Base-by-base conservation (phyloP, 1,284 basidiomycete genomes). In the Apiotrichum domesticum region DNA sequence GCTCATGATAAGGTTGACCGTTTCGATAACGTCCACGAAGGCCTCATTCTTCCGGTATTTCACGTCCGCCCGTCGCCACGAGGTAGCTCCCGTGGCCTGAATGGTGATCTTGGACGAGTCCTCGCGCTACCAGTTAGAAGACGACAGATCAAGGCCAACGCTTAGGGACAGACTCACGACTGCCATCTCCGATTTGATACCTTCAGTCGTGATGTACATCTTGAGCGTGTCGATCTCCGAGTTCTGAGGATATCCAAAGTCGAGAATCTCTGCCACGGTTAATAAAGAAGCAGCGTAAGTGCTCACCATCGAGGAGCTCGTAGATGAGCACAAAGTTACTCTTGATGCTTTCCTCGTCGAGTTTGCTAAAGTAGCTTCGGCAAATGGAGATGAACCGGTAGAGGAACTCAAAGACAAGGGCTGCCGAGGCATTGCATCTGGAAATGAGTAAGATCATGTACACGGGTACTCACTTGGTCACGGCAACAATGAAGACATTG, bases 171-270 rank as follows among this genome's bases (percentile, higher is more conserved):
- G 8, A 79, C 86, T 41, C 67, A 93, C 90, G 52, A 89, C 86
- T 78, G 67, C 86, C 80, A 73, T 86, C 78, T 72, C 82, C 2
- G 90, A 91, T 64, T 96, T 88, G 54, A 98, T 86, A 62, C 92
- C 92, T 77, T 98, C 95, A 0, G 94, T 98, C 14, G 95, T 98
- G 63, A 98, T 98, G 74, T 97, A 97, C 68, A 90, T 88, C 79
- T 98, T 98, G 46, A 98, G 81, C 4, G 95, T 96, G 74, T 98
- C 94, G 47, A 89, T 92, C 76, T 99, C 95, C 63, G 92, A 95
- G 74, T 97, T 98, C 75, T 98, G 96, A n/a, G 95, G 95, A 78
- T 95, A 98, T 43, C 96, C 95, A 78, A 98, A 98, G 78, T 99
- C 95, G 70, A 91, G 86, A 73, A 98, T 96, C 78, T 99, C 94